These are phyloP conservation scores for Hypoxylon perforatum DNA, from an alignment of 495 filamentous ascomycete species.

Conservation along the genomic window DNA sequence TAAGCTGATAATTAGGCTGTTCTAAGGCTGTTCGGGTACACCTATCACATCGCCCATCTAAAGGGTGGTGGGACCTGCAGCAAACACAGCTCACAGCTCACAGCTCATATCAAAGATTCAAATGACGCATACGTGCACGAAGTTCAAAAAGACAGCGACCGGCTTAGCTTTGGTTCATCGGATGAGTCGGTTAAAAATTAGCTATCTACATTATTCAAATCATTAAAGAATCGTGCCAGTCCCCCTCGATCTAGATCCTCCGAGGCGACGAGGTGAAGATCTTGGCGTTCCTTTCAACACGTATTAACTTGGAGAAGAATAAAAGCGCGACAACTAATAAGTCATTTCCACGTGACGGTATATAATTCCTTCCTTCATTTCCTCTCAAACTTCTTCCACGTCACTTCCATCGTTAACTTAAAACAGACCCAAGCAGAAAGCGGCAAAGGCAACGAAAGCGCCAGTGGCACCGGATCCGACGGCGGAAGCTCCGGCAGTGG, in stretches of 20 bases:
- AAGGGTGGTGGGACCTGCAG: background rate
- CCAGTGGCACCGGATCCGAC: slow-evolving; percentile 37
- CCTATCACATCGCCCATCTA: background rate
- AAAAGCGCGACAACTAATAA: background rate
- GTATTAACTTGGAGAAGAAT: slow-evolving; percentile 1
- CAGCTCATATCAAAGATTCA: background rate
- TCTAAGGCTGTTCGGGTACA: background rate
- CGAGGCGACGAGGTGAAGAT: too few relatives aligned
- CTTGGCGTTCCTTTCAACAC: background rate
- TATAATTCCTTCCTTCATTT: slow-evolving; percentile 7
- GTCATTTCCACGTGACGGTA: slow-evolving; percentile 21
- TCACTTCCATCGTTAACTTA: slow-evolving; percentile 15
- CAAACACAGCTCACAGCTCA: too few relatives aligned
- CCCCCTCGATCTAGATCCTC: too few relatives aligned
- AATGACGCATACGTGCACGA: background rate
- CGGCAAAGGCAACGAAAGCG: slow-evolving; percentile 34
- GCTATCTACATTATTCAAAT: slow-evolving; percentile 31
- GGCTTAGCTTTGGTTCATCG: slow-evolving; percentile 1
- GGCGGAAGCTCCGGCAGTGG: slow-evolving; percentile 36
- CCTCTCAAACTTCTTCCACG: background rate
- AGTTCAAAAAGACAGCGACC: background rate
- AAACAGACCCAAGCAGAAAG: slow-evolving; percentile 41
- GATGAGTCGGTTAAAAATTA: slow-evolving; percentile 7
- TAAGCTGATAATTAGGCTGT: background rate
- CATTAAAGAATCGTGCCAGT: slow-evolving; percentile 22